phyloP scores from a whole-genome alignment of 2,329 filamentous ascomycete species.

The Celoporthe dispersa region DNA sequence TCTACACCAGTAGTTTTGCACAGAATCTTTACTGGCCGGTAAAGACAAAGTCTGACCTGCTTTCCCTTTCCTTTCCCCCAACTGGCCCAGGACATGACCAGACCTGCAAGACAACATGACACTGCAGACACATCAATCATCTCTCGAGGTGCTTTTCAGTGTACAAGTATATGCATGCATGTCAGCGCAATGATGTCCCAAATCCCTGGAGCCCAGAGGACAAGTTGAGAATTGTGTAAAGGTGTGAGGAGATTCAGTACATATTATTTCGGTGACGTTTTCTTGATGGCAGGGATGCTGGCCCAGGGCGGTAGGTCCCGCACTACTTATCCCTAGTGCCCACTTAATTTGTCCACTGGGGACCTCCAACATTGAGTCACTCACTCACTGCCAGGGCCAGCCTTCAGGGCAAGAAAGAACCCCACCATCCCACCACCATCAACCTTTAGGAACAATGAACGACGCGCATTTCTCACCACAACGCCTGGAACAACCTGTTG shows the following conservation, averaged over 20 bases:
- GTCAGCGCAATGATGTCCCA: too few species aligned
- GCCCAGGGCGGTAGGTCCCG: constrained; percentile 8
- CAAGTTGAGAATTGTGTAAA: background rate
- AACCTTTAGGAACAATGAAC: constrained; percentile 1
- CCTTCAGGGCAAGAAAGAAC: background rate
- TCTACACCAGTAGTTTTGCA: background rate
- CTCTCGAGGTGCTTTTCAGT: too few species aligned
- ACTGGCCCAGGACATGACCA: background rate
- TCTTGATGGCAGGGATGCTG: constrained; percentile 3
- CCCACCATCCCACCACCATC: constrained; percentile 9
- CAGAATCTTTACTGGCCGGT: too few species aligned
- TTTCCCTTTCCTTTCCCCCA: too few species aligned
- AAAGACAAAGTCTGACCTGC: too few species aligned
- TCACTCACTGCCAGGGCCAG: constrained; percentile 2
- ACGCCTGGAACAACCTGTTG: background rate
- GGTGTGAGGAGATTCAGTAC: background rate
- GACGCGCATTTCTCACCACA: background rate
- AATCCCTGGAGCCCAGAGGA: too few species aligned
- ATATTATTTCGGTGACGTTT: background rate
- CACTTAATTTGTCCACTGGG: constrained; percentile 8
- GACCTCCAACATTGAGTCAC: constrained; percentile 14
- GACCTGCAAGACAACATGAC: background rate
- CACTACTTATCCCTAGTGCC: background rate
- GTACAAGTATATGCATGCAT: too few species aligned
- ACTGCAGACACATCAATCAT: too few species aligned